Conservation (phyloP, 768 basidiomycete genomes). For the Psilocybe tampanensis region DNA sequence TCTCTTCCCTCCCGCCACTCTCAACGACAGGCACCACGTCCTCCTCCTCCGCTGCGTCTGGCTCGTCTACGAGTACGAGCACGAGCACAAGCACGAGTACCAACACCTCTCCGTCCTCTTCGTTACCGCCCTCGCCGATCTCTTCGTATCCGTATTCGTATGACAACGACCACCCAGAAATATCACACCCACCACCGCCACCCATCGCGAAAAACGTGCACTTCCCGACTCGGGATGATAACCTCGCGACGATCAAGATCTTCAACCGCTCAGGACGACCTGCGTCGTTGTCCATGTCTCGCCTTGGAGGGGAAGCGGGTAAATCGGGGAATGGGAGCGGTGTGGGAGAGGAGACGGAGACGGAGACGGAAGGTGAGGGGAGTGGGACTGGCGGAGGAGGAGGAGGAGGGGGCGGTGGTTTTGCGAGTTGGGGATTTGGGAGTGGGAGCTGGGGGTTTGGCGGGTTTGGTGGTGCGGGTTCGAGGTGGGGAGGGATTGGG, state of each 20-base stretch:
- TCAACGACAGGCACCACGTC: conserved; percentile 30
- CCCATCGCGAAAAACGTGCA: conserved; percentile 84
- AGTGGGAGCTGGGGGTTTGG: conserved; percentile 2
- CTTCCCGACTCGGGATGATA: conserved; percentile 70
- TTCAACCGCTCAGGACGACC: conserved; percentile 73
- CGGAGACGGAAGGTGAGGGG: conserved; percentile 35
- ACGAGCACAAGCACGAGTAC: background rate
- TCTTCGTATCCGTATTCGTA: conserved; percentile 12
- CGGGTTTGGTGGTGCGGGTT: background rate
- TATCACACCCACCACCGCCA: too few species aligned
- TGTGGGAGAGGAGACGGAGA: conserved; percentile 30
- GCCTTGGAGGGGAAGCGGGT: background rate
- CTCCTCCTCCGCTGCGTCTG: conserved; percentile 25
- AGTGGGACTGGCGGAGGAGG: conserved; percentile 12
- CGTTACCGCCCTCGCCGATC: conserved; percentile 35
- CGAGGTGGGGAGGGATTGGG: background rate
- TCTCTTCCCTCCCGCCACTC: conserved; percentile 18
- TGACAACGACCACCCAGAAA: too few species aligned
- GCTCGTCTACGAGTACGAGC: conserved; percentile 12
- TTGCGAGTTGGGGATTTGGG: conserved; percentile 11
- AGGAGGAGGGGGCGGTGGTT: conserved; percentile 9
- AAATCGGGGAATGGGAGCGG: background rate
- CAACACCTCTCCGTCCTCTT: conserved; percentile 28
- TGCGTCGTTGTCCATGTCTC: conserved; percentile 43
- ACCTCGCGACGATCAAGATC: conserved; percentile 63